phyloP scores from a whole-genome alignment of 2,329 filamentous ascomycete species.

The Bipolaris bicolor region DNA sequence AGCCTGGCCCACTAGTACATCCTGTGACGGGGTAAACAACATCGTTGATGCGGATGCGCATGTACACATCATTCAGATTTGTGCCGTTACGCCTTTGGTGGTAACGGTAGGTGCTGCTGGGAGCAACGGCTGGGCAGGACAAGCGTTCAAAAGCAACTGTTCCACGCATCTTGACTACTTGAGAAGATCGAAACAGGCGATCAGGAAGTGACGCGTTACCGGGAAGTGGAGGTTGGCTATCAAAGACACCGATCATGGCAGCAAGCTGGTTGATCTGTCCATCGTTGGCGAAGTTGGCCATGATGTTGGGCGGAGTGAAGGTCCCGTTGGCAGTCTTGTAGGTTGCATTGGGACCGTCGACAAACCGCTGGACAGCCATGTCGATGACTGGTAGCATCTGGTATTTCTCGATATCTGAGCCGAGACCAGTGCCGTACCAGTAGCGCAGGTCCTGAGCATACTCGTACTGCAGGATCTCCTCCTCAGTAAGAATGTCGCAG shows the following conservation, averaged over 20 bases:
- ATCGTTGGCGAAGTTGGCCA: slow-evolving; percentile 69
- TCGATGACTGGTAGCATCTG: slow-evolving; percentile 69
- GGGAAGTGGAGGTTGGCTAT: slow-evolving; percentile 59
- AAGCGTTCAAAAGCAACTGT: slow-evolving; percentile 70
- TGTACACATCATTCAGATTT: slow-evolving; percentile 28
- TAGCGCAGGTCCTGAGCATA: slow-evolving; percentile 73
- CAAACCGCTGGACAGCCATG: slow-evolving; percentile 60
- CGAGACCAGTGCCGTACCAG: slow-evolving; percentile 68
- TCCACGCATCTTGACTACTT: slow-evolving; percentile 67
- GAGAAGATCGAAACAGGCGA: slow-evolving; percentile 62
- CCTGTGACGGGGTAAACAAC: slow-evolving; percentile 62
- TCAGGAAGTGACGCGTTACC: slow-evolving; percentile 55
- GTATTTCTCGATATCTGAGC: slow-evolving; percentile 59
- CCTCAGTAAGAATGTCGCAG: slow-evolving; percentile 66
- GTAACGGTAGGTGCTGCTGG: slow-evolving; percentile 8
- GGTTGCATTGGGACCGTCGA: slow-evolving; percentile 57
- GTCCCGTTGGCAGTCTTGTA: slow-evolving; percentile 57
- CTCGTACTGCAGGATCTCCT: slow-evolving; percentile 68
- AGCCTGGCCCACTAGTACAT: slow-evolving; percentile 62
- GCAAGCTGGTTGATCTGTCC: slow-evolving; percentile 69
- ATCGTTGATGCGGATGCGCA: slow-evolving; percentile 4
- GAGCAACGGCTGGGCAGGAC: slow-evolving; percentile 52
- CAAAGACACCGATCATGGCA: slow-evolving; percentile 66
- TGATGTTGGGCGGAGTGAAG: slow-evolving; percentile 62
- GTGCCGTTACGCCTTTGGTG: slow-evolving; percentile 6